Base-by-base conservation (phyloP, 441 rosid genomes). In the Isatis lusitanica region DNA sequence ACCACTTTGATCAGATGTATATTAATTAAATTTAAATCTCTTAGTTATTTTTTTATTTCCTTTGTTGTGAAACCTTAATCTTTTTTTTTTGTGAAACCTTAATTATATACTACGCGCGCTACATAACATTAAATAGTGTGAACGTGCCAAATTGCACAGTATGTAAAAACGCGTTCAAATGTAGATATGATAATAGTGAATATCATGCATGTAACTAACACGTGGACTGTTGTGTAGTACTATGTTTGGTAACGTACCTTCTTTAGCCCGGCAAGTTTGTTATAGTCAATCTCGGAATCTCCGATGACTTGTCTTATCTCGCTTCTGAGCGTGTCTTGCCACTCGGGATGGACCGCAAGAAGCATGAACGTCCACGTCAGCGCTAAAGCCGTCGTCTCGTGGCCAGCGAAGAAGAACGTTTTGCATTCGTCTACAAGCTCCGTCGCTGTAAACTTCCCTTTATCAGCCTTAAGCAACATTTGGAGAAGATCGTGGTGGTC, bases 381-480 rank as follows among this genome's bases (percentile, higher is more conserved):
- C 0, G 97, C 94, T 77, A 95, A 73, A 12, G 98, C 99, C 1
- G 99, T 91, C 6, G 98, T 95, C 73, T 95, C 99, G 50, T 95
- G 98, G 6, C 99, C 99, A 40, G 83, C 98, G 36, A 95, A 95
- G 87, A 95, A 92, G 81, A 95, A 91, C 6, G 99, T 95, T 77
- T 95, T 95, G 82, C 97, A 91, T 79, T 95, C 98, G 26, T 95
- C 98, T 0, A 95, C 90, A 11, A 95, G 79, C 53, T 95, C 94
- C 60, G 83, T 75, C 1, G 85, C 76, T n/a, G 91, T 81, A 68
- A 95, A 69, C 9, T 61, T 68, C 24, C 66, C 73, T 0, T 85
- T 86, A 15, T 85, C 89, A 0, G 61, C 74, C 55, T 81, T 77
- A 9, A 92, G 68, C 82, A 95, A 75, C 38, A 88, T 38, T 47